Evolutionary conservation across 1,284 basidiomycete species (phyloP).

Genomic region (Cutaneotrichosporon cyanovorans): DNA sequence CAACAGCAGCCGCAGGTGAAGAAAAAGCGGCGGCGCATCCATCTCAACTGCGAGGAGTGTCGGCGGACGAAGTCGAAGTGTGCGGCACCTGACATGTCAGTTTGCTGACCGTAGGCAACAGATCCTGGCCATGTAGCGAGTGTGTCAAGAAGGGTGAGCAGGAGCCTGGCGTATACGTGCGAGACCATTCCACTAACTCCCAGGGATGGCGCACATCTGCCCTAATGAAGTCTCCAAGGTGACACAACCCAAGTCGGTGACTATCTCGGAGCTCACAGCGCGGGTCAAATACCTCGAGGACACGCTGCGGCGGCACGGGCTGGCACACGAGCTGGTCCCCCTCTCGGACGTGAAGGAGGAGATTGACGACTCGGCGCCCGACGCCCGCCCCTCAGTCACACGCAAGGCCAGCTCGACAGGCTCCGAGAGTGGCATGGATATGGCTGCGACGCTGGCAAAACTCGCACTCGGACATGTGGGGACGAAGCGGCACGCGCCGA

Average conservation of each 20-base stretch:
- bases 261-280: conserved; percentile 14
- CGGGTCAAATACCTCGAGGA: conserved; percentile 15
- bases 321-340: conserved; percentile 7
- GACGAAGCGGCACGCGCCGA: conserved; percentile 12
- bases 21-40: conserved; percentile 14
- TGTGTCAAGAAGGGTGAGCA: conserved; percentile 17
- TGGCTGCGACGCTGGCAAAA: conserved; percentile 17
- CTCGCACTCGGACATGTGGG: conserved; percentile 12
- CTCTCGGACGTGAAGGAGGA: no score
- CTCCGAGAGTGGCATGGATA: conserved; percentile 8
- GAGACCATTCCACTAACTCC: background rate
- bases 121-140: conserved; percentile 18
- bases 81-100: background rate
- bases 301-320: conserved; percentile 8
- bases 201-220: conserved; percentile 15
- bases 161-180: no score
- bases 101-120: conserved; percentile 10
- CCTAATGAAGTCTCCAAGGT: conserved; percentile 15
- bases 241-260: conserved; percentile 13
- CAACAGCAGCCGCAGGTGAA: conserved; percentile 1
- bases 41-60: conserved; percentile 20
- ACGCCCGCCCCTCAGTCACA: no score
- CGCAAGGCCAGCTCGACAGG: no score
- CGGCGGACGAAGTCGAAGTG: conserved; percentile 19
- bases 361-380: no score